Conservation (phyloP, 495 filamentous ascomycete genomes). For the Haplographium delicatum region DNA sequence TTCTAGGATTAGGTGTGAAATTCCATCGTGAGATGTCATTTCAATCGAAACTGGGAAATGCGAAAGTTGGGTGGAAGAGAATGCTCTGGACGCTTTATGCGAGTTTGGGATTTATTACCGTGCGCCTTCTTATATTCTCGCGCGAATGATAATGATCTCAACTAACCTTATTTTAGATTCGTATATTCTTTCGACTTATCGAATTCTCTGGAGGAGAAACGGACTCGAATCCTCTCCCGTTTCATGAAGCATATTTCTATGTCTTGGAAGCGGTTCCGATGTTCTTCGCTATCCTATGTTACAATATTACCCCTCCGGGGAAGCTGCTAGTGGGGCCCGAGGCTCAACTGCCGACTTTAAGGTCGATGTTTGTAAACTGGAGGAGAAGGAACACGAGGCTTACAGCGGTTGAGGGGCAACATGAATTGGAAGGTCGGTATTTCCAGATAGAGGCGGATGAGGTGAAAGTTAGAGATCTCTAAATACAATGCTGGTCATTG, state of each 20-base stretch:
- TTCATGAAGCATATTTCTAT: slow-evolving; percentile 50
- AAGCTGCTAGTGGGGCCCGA: slow-evolving; percentile 1
- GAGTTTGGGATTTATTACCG: slow-evolving; percentile 45
- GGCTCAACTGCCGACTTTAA: neutral
- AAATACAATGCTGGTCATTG: no score
- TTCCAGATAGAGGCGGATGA: neutral
- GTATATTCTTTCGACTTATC: slow-evolving; percentile 55
- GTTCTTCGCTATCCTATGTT: slow-evolving; percentile 41
- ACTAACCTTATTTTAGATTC: slow-evolving; percentile 29
- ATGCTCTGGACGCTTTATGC: slow-evolving; percentile 48
- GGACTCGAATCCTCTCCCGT: slow-evolving; percentile 36
- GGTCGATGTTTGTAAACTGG: neutral
- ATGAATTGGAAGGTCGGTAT: neutral
- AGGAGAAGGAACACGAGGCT: no score
- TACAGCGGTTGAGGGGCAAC: neutral
- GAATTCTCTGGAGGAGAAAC: slow-evolving; percentile 44
- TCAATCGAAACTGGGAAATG: slow-evolving; percentile 11
- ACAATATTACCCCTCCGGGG: slow-evolving; percentile 50
- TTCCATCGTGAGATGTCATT: slow-evolving; percentile 40
- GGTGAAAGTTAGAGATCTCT: no score
- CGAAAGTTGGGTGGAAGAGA: slow-evolving; percentile 32
- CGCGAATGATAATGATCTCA: neutral
- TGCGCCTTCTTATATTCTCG: slow-evolving; percentile 24
- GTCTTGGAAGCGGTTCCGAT: slow-evolving; percentile 55
- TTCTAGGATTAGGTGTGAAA: slow-evolving; percentile 38